Base-by-base conservation (phyloP, 1,139 yeast genomes). In the Kazachstania sp. region DNA sequence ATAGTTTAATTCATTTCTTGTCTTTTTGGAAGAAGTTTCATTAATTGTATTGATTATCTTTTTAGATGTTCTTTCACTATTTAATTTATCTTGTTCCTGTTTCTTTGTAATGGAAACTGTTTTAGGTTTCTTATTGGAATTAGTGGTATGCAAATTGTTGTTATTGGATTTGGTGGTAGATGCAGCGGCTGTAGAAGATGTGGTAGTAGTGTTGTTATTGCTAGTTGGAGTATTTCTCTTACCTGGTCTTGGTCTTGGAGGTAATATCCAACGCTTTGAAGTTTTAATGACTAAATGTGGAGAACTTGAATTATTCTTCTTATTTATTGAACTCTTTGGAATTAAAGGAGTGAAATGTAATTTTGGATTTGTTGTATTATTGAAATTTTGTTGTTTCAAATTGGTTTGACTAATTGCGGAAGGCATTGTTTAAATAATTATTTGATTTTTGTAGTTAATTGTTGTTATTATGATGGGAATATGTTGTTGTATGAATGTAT, bases 191-290 rank as follows among this genome's bases (percentile, higher is more conserved):
- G 32, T 19, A 23, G 44, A 16, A 18, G 20, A 5, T 32, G 39
- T n/a, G 19, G 32, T n/a, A 35, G 20, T 19, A n/a, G n/a, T 12
- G 15, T 31, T n/a, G 5, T 19, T 32, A 5, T 15, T 9, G 16
- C 38, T 44, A 11, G 45, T 45, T 23, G 41, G 41, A 34, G 45
- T 49, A 47, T 44, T 54, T 72, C 64, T 48, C 71, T 59, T 53
- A 45, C 75, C 79, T 32, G 79, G 74, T 63, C 75, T 74, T 71
- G 77, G 76, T 66, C 77, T 72, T 51, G 79, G 77, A 58, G 67
- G 67, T 43, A 63, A 50, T 36, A 63, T 63, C 67, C 67, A 63
- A 49, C 59, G 63, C 42, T 58, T 57, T 13, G 66, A 62, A 16
- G 66, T 61, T 36, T 60, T 52, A 15, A 58, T 54, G 18, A 40